phyloP scores from a whole-genome alignment of 257 asterid genomes.

The Dorcoceras hygrometricum region DNA sequence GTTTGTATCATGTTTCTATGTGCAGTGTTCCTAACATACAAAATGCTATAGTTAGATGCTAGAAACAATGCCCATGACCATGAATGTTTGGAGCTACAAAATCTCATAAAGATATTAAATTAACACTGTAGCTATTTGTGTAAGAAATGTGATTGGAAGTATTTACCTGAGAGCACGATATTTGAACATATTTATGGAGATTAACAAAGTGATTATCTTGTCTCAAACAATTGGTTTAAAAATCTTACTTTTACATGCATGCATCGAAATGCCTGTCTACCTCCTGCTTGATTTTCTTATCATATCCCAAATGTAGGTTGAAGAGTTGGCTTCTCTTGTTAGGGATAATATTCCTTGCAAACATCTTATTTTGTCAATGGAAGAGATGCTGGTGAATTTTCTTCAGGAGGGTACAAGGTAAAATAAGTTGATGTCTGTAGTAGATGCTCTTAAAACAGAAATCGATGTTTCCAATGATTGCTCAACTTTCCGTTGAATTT shows the following conservation, averaged over 20 bases:
- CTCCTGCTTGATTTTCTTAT: constrained; percentile 14
- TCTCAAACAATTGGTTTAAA: background rate
- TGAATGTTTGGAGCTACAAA: background rate
- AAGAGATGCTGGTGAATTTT: constrained; percentile 62
- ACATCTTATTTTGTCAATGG: constrained; percentile 80
- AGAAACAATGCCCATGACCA: background rate
- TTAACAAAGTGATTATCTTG: background rate
- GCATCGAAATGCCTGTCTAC: constrained; percentile 1
- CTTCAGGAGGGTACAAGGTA: constrained; percentile 74
- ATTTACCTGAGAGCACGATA: background rate
- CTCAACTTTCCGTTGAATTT: background rate
- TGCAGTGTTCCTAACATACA: background rate
- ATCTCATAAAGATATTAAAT: background rate
- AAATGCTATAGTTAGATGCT: no score
- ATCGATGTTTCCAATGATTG: background rate
- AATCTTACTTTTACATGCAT: constrained; percentile 2
- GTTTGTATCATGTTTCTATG: background rate
- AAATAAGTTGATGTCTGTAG: constrained; percentile 25
- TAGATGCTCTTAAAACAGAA: constrained; percentile 9
- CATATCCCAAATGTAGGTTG: constrained; percentile 54
- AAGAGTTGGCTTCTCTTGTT: constrained; percentile 85
- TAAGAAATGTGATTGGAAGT: background rate
- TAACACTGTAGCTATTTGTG: background rate
- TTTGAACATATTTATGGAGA: background rate
- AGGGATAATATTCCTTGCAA: constrained; percentile 80